phyloP scores from a whole-genome alignment of 345 rosid species.

The Sisymbrium altissimum region DNA sequence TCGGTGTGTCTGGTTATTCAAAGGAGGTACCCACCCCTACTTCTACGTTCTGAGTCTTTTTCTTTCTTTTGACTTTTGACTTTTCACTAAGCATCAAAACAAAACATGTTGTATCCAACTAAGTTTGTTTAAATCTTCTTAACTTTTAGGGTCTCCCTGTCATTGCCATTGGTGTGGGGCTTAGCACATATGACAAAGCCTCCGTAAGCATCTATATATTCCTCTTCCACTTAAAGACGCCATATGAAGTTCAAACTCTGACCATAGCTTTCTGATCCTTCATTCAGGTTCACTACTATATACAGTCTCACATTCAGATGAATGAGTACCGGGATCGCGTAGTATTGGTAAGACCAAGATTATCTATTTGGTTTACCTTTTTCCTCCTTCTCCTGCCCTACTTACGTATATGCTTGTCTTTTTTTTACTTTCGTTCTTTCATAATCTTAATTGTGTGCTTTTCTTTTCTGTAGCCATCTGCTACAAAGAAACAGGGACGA shows the following conservation, averaged over 20 bases:
- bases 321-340: conserved; percentile 95
- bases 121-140: neutral
- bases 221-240: neutral
- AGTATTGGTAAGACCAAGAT: conserved; percentile 56
- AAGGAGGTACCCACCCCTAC: conserved; percentile 55
- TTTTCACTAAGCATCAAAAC: neutral
- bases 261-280: conserved; percentile 10
- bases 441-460: neutral
- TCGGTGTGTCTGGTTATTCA: conserved; percentile 89
- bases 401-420: neutral
- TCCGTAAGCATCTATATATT: conserved; percentile 54
- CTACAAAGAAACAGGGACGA: conserved; percentile 61
- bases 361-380: neutral
- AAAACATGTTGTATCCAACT: neutral
- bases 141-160: conserved; percentile 81
- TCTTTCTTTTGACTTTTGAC: neutral
- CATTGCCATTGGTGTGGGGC: conserved; percentile 82
- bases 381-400: neutral
- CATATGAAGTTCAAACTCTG: conserved; percentile 11
- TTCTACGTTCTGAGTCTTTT: conserved; percentile 6
- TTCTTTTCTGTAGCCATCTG: conserved; percentile 56
- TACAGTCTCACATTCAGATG: conserved; percentile 96
- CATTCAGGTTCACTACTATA: conserved; percentile 74
- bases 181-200: conserved; percentile 92
- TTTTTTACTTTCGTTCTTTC: too few species aligned